Base-by-base conservation (phyloP, 805 yeast species). In the Candida caryicola region DNA sequence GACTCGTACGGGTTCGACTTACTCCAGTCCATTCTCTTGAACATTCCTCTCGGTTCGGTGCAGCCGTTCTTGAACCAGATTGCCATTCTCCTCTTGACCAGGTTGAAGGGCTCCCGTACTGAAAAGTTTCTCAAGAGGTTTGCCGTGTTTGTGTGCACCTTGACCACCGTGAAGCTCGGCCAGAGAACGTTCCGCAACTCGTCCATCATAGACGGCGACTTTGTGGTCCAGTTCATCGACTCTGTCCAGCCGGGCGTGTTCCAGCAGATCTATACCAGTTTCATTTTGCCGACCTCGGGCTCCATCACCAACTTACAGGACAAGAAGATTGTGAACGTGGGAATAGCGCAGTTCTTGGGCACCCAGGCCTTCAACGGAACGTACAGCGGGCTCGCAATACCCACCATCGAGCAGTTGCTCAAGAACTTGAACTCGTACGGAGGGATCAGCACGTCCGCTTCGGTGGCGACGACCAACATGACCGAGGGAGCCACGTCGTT, bases 1-100 rank as follows among this genome's bases (percentile, higher is more conserved):
- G 98, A 93, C 52, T 64, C 64, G 27, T 74, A 79, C 51, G 98
- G 97, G 2, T 84, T 93, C 60, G 98, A 93, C 40, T 66, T 93
- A 30, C 63, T 93, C 31, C 90, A 85, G 55, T 66, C 74, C 2
- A 81, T 93, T 34, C 59, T 91, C 30, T 52, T 77, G 30, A 62
- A 72, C 41, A 63, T 88, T 31, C 81, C 86, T 4, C 50, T 78
- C 30, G 56, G 54, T 0, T 46, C 58, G 3, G 58, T 90, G 33
- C 60, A 73, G 29, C 74, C 72, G 7, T 86, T 71, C 50, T 56
- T 82, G 41, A 80, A 78, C 40, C 86, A 88, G 54, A 76, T 93
- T 43, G 88, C 91, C 1, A 71, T 82, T 26, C 66, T 95, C 37
- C 60, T 95, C 25, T 66, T 93, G 47, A 85, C 88, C 47, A 76